Base-by-base conservation (phyloP, 768 basidiomycete species). In the Gautieria morchelliformis region DNA sequence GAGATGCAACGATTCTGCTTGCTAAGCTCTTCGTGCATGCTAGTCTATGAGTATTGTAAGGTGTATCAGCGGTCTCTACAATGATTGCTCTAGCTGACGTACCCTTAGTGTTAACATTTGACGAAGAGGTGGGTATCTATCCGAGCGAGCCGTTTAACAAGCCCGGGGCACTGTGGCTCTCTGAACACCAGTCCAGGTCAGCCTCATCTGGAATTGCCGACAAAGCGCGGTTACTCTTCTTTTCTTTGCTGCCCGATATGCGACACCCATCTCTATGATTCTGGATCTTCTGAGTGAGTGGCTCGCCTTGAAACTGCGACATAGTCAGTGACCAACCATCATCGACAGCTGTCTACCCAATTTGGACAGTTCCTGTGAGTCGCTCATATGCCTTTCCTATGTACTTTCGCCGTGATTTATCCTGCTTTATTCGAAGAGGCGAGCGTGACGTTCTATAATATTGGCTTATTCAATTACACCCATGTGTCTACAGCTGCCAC, bases 281-380 rank as follows among this genome's bases (percentile, higher is more conserved):
- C 12, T 54, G 19, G 41, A 44, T 20, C 12, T 30, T 44, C 40
- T 54, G n/a, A 41, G 53, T 54, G 41, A 27, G 53, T 44, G n/a
- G 22, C 42, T 44, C 19, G n/a, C 42, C 4, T 15, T 19, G 20
- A 17, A 35, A 12, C 33, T 11, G 19, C 53, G 14, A 39, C 40
- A 2, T 44, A 15, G 4, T 48, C 11, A 17, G 4, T 44, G 12
- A 1, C 11, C 40, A 35, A 19, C 11, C 15, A 10, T 41, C 24
- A 40, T n/a, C 12, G 24, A 39, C 20, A 54, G 53, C 53, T 3
- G 15, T 54, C 15, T 54, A 19, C 40, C 53, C 53, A 19, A 19
- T 54, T 11, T 54, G 53, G 53, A 41, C 39, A 24, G 6, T 44
- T 30, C 11, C 53, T 24, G 53, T 54, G 22, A 39, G 53, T 54